Evolutionary conservation across 1,284 basidiomycete species (phyloP).

Genomic region (Marasmius oreades): DNA sequence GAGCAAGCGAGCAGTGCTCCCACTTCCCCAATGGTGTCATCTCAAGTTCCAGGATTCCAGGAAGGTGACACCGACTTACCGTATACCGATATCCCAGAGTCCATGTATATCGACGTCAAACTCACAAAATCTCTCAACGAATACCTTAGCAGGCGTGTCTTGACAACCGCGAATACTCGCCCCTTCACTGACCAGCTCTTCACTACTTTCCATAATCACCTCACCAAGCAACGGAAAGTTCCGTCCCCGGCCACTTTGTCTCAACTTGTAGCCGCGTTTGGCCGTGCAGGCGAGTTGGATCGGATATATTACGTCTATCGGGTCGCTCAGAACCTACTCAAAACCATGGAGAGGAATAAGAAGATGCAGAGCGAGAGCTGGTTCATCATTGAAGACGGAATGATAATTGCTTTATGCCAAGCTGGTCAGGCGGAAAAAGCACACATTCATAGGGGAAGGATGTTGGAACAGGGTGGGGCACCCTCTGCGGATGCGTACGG

Average conservation of each 20-base stretch:
- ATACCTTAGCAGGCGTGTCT: not conserved
- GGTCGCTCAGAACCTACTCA: slow-evolving; percentile 64
- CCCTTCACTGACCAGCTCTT: slow-evolving; percentile 27
- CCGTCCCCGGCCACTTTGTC: slow-evolving; percentile 57
- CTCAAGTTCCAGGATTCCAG: not conserved
- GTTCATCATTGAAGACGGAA: slow-evolving; percentile 81
- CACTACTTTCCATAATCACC: slow-evolving; percentile 35
- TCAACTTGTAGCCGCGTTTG: slow-evolving; percentile 65
- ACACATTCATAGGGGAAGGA: slow-evolving; percentile 75
- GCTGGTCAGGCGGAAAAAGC: slow-evolving; percentile 78
- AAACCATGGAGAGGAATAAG: slow-evolving; percentile 40
- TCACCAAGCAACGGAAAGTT: slow-evolving; percentile 33
- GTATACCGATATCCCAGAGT: not conserved
- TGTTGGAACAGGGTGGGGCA: slow-evolving; percentile 73
- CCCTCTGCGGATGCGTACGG: slow-evolving; percentile 90
- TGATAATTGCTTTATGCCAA: slow-evolving; percentile 84
- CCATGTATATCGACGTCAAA: slow-evolving; percentile 2
- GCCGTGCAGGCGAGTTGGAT: slow-evolving; percentile 57
- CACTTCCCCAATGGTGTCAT: not conserved
- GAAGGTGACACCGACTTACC: not conserved
- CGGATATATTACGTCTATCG: slow-evolving; percentile 68
- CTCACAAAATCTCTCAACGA: slow-evolving; percentile 3
- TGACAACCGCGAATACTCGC: slow-evolving; percentile 24
- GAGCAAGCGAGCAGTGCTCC: slow-evolving; percentile 1
- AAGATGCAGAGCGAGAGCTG: slow-evolving; percentile 58